Evolutionary conservation across 169 alveolate species (phyloP), one percentile per base, ranked within the genome.

Genomic region (Plasmodium reichenowi): DNA sequence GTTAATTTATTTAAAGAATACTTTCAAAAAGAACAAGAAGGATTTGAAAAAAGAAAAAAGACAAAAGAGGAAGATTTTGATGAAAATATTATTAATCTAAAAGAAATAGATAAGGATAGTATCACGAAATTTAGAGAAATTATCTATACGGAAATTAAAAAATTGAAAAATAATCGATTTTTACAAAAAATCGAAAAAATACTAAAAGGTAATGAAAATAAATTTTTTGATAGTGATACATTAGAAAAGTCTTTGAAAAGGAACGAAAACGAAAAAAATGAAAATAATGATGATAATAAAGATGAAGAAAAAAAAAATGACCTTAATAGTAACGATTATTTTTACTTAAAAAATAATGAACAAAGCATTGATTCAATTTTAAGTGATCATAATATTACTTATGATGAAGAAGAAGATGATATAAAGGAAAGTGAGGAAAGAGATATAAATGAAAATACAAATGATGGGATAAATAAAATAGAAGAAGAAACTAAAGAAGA

Each of bases 91-190:
- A n/a, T 62, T 47, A 56, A 83, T 45, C 8, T 83, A 10, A 83
- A 68, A 29, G 74, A 68, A 58, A 83, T 68, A 17, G 63, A 70
- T 48, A 83, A 83, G 64, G 83, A 83, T 22, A 83, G 83, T 48
- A 83, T 83, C 54, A 68, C 17, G 20, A 83, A 83, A 22, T 83
- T 83, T 50, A 52, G 85, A 50, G 83, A 83, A 83, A 72, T 83
- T 10, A 83, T 83, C 7, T 83, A 83, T 72, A 83, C 45, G 5
- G 91, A 83, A 83, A 83, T 83, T 83, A 83, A 83, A 63, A 83
- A 83, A 62, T 62, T 83, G 26, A 83, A 83, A 72, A 38, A 50
- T 72, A 52, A 72, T 38, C 52, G 66, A 9, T 15, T 68, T 15
- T 58, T 83, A 54, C 66, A 47, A 32, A 54, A 56, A 48, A 50